Base-by-base conservation (phyloP, 2,329 filamentous ascomycete genomes). In the Phialocephala sp. region DNA sequence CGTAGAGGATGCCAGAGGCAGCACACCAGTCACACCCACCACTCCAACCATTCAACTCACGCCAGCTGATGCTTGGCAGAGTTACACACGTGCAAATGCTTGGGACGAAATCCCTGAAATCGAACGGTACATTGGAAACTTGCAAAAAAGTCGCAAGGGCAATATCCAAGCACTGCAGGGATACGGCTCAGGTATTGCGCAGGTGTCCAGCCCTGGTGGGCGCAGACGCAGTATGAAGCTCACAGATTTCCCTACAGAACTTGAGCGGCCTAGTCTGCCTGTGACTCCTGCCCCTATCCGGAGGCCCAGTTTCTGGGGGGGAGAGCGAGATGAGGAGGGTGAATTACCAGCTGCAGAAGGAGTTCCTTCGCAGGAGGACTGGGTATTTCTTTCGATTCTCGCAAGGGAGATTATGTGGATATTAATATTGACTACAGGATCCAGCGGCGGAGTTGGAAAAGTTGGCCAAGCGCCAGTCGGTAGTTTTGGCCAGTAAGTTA, bases 21-120 rank as follows among this genome's bases (percentile, higher is more conserved):
- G 54, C 57, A 60, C 69, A 54, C 69, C 71, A 60, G 70, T 71
- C 63, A 84, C 85, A 36, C 81, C 85, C 60, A 76, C 77, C 52
- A 84, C 83, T 59, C 82, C 84, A 32, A 82, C 80, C 35, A 79
- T 83, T 66, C 78, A 78, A 54, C 71, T 81, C 64, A 80, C 78
- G 24, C 75, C 83, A 43, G 80, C 85, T 58, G 84, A 89, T 73
- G 85, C 88, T 22, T 97, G 92, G 91, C 85, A 87, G 68, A 84
- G 84, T 56, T 97, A 91, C 50, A 83, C 87, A n/a, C 85, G 88
- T 56, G 87, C 83, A 59, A 99, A 98, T 77, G 94, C 93, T 18
- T 99, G 95, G 95, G 95, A 99, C 74, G 91, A 92, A 61, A 86
- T 96, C 60, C 91, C 92, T 14, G 91, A 92, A 70, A 99, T 99